These are phyloP conservation scores for Apophysomyces variabilis DNA, from an alignment of 371 early-diverging fungal genomes.

Conservation along the genomic window DNA sequence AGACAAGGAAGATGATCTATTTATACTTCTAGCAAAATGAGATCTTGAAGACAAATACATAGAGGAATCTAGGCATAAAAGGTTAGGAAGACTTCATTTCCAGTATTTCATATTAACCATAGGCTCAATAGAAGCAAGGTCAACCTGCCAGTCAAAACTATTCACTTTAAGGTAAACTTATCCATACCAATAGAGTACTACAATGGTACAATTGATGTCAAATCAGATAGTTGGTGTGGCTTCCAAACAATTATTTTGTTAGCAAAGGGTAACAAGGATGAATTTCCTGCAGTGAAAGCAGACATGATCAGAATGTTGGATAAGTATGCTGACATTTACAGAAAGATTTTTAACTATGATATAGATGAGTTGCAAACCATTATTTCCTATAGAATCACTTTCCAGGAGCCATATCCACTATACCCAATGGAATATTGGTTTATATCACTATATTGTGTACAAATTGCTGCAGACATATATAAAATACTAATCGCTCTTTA, in stretches of 20 bases:
- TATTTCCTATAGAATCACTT: neutral
- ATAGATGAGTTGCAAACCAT: neutral
- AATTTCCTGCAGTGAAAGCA: neutral
- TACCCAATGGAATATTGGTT: neutral
- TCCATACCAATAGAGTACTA: neutral
- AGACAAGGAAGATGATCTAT: neutral
- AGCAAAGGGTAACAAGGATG: slow-evolving; percentile 3
- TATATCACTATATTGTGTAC: neutral
- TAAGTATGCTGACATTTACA: neutral
- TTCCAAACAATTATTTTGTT: slow-evolving; percentile 14
- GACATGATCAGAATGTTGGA: neutral
- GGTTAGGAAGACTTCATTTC: neutral
- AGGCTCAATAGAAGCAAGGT: neutral
- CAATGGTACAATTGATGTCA: neutral
- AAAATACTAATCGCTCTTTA: neutral
- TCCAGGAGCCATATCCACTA: neutral
- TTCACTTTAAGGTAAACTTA: neutral
- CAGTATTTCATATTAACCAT: too few relatives aligned
- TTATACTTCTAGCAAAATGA: neutral
- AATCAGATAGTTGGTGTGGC: neutral
- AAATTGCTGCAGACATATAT: neutral
- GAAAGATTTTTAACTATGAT: neutral
- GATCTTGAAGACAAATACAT: neutral
- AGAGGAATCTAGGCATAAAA: slow-evolving; percentile 1
- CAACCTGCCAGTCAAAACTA: neutral